These are phyloP conservation scores for Phytopythium oedochilum DNA, from an alignment of 352 stramenopile species.

Conservation along the genomic window DNA sequence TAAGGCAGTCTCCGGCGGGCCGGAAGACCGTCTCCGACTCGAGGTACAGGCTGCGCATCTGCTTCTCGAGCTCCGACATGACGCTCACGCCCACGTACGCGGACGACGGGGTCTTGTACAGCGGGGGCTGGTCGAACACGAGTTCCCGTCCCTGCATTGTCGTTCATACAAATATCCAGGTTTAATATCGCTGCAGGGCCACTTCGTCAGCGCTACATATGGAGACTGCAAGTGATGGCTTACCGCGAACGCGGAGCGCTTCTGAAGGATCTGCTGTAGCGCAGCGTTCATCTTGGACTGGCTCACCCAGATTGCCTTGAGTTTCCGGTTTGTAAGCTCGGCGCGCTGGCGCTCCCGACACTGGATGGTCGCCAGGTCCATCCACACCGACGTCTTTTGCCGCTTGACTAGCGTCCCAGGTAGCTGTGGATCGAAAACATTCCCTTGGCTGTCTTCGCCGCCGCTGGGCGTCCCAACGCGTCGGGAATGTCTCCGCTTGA, in stretches of 20 bases:
- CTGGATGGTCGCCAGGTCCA: slow-evolving; percentile 15
- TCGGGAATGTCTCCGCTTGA: slow-evolving; percentile 8
- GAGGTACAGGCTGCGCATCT: slow-evolving; percentile 14
- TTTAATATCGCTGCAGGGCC: neutral
- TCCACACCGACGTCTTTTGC: slow-evolving; percentile 8
- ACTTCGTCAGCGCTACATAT: neutral
- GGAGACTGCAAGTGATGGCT: neutral
- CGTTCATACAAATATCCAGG: neutral
- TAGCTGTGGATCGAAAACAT: neutral
- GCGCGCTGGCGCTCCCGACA: slow-evolving; percentile 21
- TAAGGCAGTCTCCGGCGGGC: neutral
- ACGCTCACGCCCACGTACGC: slow-evolving; percentile 7
- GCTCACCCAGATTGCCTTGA: slow-evolving; percentile 25
- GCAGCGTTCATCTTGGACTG: slow-evolving; percentile 24
- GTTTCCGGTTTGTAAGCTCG: slow-evolving; percentile 24
- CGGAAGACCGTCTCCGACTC: slow-evolving; percentile 13
- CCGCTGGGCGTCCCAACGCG: neutral
- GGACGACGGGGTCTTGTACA: slow-evolving; percentile 3
- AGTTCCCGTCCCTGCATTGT: neutral
- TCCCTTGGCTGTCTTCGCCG: neutral
- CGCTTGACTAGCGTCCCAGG: neutral
- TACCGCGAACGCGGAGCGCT: slow-evolving; percentile 8
- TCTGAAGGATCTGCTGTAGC: slow-evolving; percentile 21
- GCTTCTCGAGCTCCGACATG: slow-evolving; percentile 16
- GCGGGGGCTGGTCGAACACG: slow-evolving; percentile 4